Base-by-base conservation (phyloP, 352 stramenopile species). In the Pseudoperonospora humuli region DNA sequence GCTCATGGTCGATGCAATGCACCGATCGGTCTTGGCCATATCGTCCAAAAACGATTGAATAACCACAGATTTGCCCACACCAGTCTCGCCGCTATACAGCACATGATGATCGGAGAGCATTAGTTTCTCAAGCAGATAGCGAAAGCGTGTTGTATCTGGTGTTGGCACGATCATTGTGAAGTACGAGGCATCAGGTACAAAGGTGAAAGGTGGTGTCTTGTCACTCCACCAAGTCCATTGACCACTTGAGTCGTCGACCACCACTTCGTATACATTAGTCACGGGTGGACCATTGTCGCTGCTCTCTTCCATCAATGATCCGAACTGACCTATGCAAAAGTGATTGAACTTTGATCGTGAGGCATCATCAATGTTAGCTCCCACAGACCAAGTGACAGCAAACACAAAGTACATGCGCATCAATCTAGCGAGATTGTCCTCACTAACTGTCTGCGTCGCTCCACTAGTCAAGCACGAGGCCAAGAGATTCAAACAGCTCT, bases 81-180 rank as follows among this genome's bases (percentile, higher is more conserved):
- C 90, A 15, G 88, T 96, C 32, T 96, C 85, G 6, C 85, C 88
- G 35, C 83, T 95, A 37, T 95, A 91, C 1, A 96, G 62, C 15
- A 95, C 84, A 34, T 96, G 79, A 42, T 84, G 72, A 19, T 83
- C 73, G 17, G 77, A 62, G 10, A 90, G 69, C 60, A 93, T 63
- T 7, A 97, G 57, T 31, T 87, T 87, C 32, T 93, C 85, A 10
- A 98, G 76, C 5, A 98, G 39, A 51, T 93, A 97, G 27, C 82
- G 79, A 45, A 97, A 98, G 1, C 88, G 76, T n/a, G 86, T 96
- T 3, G 93, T 98, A 44, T 98, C 93, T 45, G 88, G 73, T 0
- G 93, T 98, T 0, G 93, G 93, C 1, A 98, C 93, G 11, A 98
- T 73, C 74, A 98, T 91, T 2, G 84, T 82, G 51, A 98, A 98